Conservation (phyloP, 768 basidiomycete genomes). For the Sporobolomyces pararoseus region DNA sequence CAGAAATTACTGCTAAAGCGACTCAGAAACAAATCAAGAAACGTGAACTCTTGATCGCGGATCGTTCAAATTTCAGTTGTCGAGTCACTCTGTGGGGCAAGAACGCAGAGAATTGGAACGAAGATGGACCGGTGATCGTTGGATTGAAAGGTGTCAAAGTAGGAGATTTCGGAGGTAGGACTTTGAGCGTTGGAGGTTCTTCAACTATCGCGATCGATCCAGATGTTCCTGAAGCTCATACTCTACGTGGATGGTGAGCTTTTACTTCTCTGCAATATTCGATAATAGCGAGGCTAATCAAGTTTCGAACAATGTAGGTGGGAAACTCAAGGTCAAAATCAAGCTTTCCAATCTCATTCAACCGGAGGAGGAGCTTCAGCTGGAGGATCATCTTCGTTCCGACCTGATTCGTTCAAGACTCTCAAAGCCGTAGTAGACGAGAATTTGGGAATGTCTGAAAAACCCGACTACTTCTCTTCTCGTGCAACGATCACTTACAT, state of each 20-base stretch:
- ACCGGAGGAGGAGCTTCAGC: slow-evolving; percentile 46
- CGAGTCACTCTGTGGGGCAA: slow-evolving; percentile 93
- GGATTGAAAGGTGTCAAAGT: slow-evolving; percentile 94
- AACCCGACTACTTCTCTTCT: slow-evolving; percentile 71
- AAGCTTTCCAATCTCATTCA: slow-evolving; percentile 70
- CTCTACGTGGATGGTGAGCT: slow-evolving; percentile 74
- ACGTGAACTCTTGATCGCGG: slow-evolving; percentile 83
- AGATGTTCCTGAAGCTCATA: slow-evolving; percentile 82
- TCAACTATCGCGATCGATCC: slow-evolving; percentile 81
- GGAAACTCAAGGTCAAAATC: slow-evolving; percentile 63
- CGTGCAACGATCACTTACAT: slow-evolving; percentile 84
- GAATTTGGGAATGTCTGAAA: slow-evolving; percentile 63
- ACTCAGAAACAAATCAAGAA: slow-evolving; percentile 76
- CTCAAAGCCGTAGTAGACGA: slow-evolving; percentile 70
- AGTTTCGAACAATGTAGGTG: slow-evolving; percentile 53
- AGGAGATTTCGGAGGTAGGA: slow-evolving; percentile 83
- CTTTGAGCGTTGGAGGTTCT: slow-evolving; percentile 74
- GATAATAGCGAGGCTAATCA: neutral
- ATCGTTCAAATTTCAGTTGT: slow-evolving; percentile 70
- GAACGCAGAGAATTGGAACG: slow-evolving; percentile 66
- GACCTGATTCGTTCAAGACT: slow-evolving; percentile 67
- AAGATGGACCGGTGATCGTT: slow-evolving; percentile 56
- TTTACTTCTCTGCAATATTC: no score
- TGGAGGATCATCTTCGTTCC: slow-evolving; percentile 55
- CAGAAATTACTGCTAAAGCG: slow-evolving; percentile 70